These are phyloP conservation scores for Mollisia scopiformis DNA, from an alignment of 2,329 filamentous ascomycete genomes.

Conservation along the genomic window DNA sequence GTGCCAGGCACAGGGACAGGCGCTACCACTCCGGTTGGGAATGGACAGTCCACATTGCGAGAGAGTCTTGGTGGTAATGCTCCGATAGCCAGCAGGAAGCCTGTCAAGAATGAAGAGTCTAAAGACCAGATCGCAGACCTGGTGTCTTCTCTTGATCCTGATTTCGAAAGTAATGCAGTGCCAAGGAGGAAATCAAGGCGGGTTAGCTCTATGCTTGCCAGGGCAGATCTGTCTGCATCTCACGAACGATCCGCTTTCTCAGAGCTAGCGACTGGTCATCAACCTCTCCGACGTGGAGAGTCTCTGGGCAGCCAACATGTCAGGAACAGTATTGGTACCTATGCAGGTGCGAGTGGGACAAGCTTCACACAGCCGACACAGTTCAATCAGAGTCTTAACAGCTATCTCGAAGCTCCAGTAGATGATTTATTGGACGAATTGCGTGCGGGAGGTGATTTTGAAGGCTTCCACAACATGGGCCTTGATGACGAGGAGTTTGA, in stretches of 20 bases:
- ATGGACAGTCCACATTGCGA: conserved; percentile 63
- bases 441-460: conserved; percentile 62
- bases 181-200: conserved; percentile 69
- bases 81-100: conserved; percentile 21
- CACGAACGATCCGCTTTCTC: conserved; percentile 81
- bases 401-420: conserved; percentile 68
- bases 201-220: conserved; percentile 87
- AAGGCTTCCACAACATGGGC: conserved; percentile 73
- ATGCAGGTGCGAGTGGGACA: conserved; percentile 39
- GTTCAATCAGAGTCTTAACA: conserved; percentile 54
- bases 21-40: conserved; percentile 70
- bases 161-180: conserved; percentile 56
- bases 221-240: conserved; percentile 83
- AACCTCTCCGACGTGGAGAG: conserved; percentile 50
- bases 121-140: conserved; percentile 54
- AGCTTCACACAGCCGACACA: conserved; percentile 28
- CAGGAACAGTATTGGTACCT: conserved; percentile 56
- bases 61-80: conserved; percentile 70
- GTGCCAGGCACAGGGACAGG: conserved; percentile 72
- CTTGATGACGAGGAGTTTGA: conserved; percentile 74
- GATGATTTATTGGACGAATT: conserved; percentile 72
- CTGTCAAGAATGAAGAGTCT: conserved; percentile 25
- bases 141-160: conserved; percentile 72
- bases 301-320: conserved; percentile 72
- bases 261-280: conserved; percentile 59